These are phyloP conservation scores for Suillus decipiens DNA, from an alignment of 768 basidiomycete genomes.

Conservation along the genomic window DNA sequence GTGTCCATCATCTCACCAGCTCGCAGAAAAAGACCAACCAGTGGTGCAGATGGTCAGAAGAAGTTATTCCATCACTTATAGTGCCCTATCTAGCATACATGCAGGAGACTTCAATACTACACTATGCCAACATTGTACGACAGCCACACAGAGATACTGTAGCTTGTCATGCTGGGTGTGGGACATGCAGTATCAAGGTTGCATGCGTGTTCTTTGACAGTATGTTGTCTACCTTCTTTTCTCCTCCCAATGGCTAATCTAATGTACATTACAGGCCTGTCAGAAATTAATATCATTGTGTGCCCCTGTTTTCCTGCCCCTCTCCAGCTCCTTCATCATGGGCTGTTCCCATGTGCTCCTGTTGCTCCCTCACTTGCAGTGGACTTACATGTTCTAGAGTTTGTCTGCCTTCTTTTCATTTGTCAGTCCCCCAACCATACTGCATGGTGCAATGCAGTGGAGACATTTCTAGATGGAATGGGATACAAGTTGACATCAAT, in stretches of 20 bases:
- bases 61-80: constrained; percentile 1
- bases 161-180: neutral
- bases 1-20: neutral
- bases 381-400: constrained; percentile 33
- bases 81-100: constrained; percentile 5
- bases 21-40: constrained; percentile 8
- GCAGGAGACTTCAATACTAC: neutral
- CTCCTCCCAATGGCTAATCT: neutral
- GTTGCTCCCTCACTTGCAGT: constrained; percentile 28
- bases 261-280: constrained; percentile 7
- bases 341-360: constrained; percentile 26
- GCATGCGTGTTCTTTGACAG: constrained; percentile 2
- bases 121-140: too few relatives aligned
- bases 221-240: constrained; percentile 2
- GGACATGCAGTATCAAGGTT: neutral
- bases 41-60: constrained; percentile 4
- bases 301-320: constrained; percentile 21
- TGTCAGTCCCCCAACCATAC: constrained; percentile 18
- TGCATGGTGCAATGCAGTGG: constrained; percentile 17
- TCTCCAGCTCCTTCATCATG: constrained; percentile 24
- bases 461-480: constrained; percentile 15
- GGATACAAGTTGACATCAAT: constrained; percentile 6
- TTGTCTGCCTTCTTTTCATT: constrained; percentile 20
- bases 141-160: neutral
- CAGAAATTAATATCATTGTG: constrained; percentile 6